Conservation (phyloP, 2,329 filamentous ascomycete genomes). For the Fusarium bulbicola region DNA sequence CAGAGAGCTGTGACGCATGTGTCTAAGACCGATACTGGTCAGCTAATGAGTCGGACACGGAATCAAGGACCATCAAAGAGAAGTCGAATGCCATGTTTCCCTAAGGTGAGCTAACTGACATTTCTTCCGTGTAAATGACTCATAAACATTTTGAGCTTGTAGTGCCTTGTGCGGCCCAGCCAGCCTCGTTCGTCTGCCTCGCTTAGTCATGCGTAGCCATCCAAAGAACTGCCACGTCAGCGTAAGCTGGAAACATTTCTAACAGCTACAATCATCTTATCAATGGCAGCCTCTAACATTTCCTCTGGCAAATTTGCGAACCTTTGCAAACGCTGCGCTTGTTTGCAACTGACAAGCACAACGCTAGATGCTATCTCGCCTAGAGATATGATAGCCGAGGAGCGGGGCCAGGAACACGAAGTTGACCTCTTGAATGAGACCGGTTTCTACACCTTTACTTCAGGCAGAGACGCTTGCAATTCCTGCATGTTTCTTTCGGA, state of each 20-base stretch:
- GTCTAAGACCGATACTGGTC: too few relatives aligned
- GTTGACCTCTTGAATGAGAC: background rate
- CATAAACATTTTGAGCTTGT: too few relatives aligned
- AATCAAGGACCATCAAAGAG: too few relatives aligned
- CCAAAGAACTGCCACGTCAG: background rate
- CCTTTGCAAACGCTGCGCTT: background rate
- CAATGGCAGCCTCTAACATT: background rate
- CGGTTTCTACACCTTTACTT: accelerated
- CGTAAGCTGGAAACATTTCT: accelerated
- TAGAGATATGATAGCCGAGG: too few relatives aligned
- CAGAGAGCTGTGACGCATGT: too few relatives aligned
- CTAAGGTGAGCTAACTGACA: too few relatives aligned
- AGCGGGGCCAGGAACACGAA: background rate
- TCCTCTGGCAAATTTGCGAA: accelerated
- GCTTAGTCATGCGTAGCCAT: background rate
- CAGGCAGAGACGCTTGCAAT: too few relatives aligned
- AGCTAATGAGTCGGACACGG: too few relatives aligned
- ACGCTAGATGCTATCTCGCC: accelerated
- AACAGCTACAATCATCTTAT: accelerated
- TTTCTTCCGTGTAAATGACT: too few relatives aligned
- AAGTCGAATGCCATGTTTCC: too few relatives aligned
- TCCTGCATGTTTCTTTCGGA: too few relatives aligned
- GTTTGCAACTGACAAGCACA: accelerated
- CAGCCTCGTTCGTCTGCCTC: background rate
- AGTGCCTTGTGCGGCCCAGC: too few relatives aligned